A percentile compares a stretch with the other conserved stretches of the same genome.
These are phyloP conservation scores for Irpex sp. DNA, from an alignment of 1,284 basidiomycete genomes.

Conservation along the genomic window DNA sequence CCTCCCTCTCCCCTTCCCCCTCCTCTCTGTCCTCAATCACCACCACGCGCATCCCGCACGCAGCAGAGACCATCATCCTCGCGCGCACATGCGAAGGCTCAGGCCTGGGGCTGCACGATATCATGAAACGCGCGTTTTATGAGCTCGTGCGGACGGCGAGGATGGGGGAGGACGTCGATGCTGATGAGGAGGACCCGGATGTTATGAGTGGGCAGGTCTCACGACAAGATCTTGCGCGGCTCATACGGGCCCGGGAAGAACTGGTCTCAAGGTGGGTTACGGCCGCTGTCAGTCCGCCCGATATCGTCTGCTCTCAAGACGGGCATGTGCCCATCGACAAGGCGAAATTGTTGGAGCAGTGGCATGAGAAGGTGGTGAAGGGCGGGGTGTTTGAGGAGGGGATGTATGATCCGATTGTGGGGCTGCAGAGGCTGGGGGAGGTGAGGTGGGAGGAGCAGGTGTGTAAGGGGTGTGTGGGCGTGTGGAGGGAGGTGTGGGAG, in stretches of 20 bases:
- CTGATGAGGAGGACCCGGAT: slow-evolving; percentile 12
- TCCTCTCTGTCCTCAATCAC: too few species aligned
- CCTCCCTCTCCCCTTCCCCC: slow-evolving; percentile 21
- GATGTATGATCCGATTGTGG: slow-evolving; percentile 30
- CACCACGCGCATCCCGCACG: slow-evolving; percentile 7
- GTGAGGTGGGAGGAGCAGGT: slow-evolving; percentile 28
- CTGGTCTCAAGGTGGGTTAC: slow-evolving; percentile 22
- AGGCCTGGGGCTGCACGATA: slow-evolving; percentile 15
- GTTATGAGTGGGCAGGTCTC: slow-evolving; percentile 7
- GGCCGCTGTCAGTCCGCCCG: slow-evolving; percentile 19
- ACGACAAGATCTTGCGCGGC: slow-evolving; percentile 19
- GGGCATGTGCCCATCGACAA: neutral
- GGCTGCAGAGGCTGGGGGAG: slow-evolving; percentile 25
- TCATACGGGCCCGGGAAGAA: slow-evolving; percentile 20
- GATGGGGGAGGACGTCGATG: slow-evolving; percentile 22
- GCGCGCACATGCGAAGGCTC: slow-evolving; percentile 22
- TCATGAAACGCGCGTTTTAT: slow-evolving; percentile 36
- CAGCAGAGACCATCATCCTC: slow-evolving; percentile 25
- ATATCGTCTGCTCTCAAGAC: slow-evolving; percentile 17
- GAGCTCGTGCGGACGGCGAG: slow-evolving; percentile 29
- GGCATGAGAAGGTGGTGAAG: slow-evolving; percentile 20
- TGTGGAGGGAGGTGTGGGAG: slow-evolving; percentile 21
- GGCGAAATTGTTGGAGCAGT: slow-evolving; percentile 8
- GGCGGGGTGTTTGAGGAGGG: slow-evolving; percentile 23
- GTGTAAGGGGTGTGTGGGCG: slow-evolving; percentile 27